Base-by-base conservation (phyloP, 1,284 basidiomycete species). In the Cryptococcus jaspeensis region DNA sequence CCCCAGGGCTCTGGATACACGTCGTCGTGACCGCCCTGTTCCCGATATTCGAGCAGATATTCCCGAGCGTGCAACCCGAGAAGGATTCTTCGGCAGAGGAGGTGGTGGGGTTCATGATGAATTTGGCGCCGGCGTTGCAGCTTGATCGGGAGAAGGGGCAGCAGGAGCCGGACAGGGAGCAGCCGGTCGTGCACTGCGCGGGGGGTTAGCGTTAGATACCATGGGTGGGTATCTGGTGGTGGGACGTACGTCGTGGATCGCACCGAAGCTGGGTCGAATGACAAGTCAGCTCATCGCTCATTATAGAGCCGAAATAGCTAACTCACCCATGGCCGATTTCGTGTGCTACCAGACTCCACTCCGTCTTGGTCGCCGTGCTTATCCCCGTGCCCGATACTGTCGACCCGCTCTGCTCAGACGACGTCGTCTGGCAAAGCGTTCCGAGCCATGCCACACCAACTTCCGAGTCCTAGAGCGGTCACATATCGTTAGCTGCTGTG, bases 401-500 rank as follows among this genome's bases (percentile, higher is more conserved):
- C 5, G 82, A 80, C 1, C 81, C 80, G 3, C 78, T 69, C 52
- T 73, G 80, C 3, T 81, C 81, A 16, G 80, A 76, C 3, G 86
- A 74, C 0, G 73, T 76, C 54, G 84, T 81, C 65, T 85, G 83
- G 72, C 88, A 89, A 70, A 92, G 71, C 28, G 88, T 89, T 18
- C 84, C 88, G 1, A 92, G 82, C 92, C 91, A 95, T 3, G 92
- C 92, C 53, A 94, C 90, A 37, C 91, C 91, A 51, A 93, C 89
- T 78, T 93, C 90, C 11, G 68, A 65, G 52, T 70, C 73, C 69
- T 69, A 41, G 28, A 53, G 36, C 18, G 15, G 25, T 25, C 32
- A 15, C 22, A 20, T 35, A 7, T 18, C 4, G 8, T 38, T 15
- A 37, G 35, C 36, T 37, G 22, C 5, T 42, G 40, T 22, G n/a